phyloP scores from a whole-genome alignment of 2,329 filamentous ascomycete species.

The Beauveria rudraprayagi region DNA sequence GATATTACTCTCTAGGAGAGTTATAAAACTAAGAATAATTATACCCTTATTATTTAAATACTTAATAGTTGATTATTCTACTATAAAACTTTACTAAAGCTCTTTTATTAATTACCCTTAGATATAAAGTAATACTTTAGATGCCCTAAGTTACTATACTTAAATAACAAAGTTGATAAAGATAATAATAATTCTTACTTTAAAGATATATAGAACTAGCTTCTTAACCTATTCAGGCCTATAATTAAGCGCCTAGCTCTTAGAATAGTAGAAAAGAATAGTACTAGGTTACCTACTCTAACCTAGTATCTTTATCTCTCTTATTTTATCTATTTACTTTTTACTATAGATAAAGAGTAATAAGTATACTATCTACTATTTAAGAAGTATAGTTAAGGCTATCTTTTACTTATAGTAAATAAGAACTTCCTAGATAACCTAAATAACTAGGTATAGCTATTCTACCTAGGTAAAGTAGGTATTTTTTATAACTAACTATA shows the following conservation, averaged over 20 bases:
- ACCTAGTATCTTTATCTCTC: background rate
- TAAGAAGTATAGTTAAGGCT: background rate
- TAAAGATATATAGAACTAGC: background rate
- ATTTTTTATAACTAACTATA: conserved; percentile 3
- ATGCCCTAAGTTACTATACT: background rate
- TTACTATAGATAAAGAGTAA: background rate
- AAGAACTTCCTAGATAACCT: background rate
- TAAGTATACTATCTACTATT: background rate
- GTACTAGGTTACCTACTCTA: background rate
- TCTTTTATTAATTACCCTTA: conserved; percentile 3
- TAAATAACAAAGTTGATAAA: background rate
- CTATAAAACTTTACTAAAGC: background rate
- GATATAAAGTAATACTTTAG: background rate
- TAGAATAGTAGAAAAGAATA: background rate
- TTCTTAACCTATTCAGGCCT: conserved; percentile 1
- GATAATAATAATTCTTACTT: background rate
- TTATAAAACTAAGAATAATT: conserved; percentile 15
- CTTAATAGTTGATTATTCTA: conserved; percentile 6
- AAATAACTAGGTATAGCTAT: background rate
- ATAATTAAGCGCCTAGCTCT: conserved; percentile 3
- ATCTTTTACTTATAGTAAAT: background rate
- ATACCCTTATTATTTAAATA: conserved; percentile 14
- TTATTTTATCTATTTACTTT: background rate
- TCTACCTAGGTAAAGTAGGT: background rate
- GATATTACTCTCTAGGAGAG: conserved; percentile 13